Base-by-base conservation (phyloP, 1,284 basidiomycete species). In the Marasmius sp. region DNA sequence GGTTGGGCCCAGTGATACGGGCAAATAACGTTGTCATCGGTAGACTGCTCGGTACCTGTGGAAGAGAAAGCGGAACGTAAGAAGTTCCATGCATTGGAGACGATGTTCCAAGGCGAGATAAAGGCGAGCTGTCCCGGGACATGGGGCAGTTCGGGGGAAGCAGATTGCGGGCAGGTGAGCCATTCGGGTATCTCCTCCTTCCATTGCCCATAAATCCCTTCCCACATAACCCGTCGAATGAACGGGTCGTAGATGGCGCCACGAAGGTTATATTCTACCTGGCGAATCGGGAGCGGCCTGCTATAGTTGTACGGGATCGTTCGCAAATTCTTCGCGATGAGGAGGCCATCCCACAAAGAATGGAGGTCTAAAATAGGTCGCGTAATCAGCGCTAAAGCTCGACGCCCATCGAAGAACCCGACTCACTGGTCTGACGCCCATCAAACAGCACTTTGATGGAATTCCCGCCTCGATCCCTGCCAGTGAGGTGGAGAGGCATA, bases 221-320 rank as follows among this genome's bases (percentile, higher is more conserved):
- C 93, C 81, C 85, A 87, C 70, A 95, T 85, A 65, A 97, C 86
- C 65, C 88, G 93, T 34, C 95, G 89, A 60, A 97, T 82, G 74
- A 92, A 95, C 0, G 93, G 85, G 75, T 97, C 94, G 72, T 96
- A 97, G 69, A 93, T 92, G 5, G 91, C 84, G 14, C 88, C 92
- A 18, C 84, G 85, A 10, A 97, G 82, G n/a, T 87, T 77, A 39
- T 74, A 75, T 74, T 97, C 95, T 66, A 97, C 83, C 51, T 86
- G 80, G 2, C 76, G 74, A 27, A 79, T 77, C 0, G 90, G 86
- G 0, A 95, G 79, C 1, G 88, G 91, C 0, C 69, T 74, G 1
- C 89, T 87, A 72, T 97, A 96, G 75, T 95, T 95, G 43, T 69
- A 64, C 0, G 89, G 83, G 0, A 93, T 81, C 33, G 85, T 84